phyloP scores from a whole-genome alignment of 176 grass and related monocot genomes.

The Saccharum spontaneum region DNA sequence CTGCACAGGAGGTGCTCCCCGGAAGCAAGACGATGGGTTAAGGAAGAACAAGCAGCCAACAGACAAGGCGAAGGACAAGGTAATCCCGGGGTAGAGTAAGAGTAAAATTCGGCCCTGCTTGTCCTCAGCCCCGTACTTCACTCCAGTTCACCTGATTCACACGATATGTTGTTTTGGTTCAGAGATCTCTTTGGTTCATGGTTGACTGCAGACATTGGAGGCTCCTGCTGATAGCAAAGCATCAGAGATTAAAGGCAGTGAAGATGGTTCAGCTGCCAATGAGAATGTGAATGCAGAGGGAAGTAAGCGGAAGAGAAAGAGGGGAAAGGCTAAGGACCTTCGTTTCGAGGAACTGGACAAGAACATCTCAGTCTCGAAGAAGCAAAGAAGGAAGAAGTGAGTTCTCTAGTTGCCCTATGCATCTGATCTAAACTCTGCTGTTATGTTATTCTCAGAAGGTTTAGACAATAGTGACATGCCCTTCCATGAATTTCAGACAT shows the following conservation, averaged over 20 bases:
- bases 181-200: background rate
- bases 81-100: background rate
- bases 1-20: background rate
- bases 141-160: background rate
- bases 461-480: background rate
- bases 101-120: background rate
- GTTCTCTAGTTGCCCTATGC: slow-evolving; percentile 10
- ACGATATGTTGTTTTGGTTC: background rate
- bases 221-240: slow-evolving; percentile 1
- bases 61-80: slow-evolving; percentile 27
- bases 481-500: slow-evolving; percentile 43
- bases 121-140: background rate
- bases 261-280: background rate
- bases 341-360: slow-evolving; percentile 76
- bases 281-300: background rate
- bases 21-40: slow-evolving; percentile 1
- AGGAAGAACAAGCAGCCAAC: slow-evolving; percentile 20
- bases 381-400: slow-evolving; percentile 89
- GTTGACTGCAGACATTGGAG: background rate
- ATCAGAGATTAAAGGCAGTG: background rate
- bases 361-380: slow-evolving; percentile 46
- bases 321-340: slow-evolving; percentile 58
- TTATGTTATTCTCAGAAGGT: background rate
- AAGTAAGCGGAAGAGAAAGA: slow-evolving; percentile 50
- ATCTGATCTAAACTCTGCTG: background rate